phyloP scores from a whole-genome alignment of 2,329 filamentous ascomycete species.

The Aspergillus alliaceus region DNA sequence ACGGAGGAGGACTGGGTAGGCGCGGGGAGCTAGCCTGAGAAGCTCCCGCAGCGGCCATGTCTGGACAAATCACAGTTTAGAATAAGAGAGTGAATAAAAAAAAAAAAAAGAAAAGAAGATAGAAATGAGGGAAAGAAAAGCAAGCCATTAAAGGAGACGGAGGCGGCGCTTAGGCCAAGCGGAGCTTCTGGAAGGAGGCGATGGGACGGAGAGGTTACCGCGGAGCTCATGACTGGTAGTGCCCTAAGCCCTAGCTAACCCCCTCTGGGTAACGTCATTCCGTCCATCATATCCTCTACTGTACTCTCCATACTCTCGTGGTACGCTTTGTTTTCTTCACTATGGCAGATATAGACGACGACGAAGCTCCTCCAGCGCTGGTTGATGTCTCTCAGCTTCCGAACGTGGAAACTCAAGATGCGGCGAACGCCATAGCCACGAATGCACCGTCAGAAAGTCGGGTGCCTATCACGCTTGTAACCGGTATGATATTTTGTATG shows the following conservation, averaged over 20 bases:
- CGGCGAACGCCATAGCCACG: slow-evolving; percentile 23
- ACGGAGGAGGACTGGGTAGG: slow-evolving; percentile 89
- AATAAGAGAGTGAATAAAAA: slow-evolving; percentile 3
- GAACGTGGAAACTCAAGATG: slow-evolving; percentile 20
- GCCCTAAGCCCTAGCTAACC: slow-evolving; percentile 37
- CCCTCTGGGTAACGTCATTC: slow-evolving; percentile 22
- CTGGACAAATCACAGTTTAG: slow-evolving; percentile 13
- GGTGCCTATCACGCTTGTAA: slow-evolving; percentile 53
- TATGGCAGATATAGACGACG: slow-evolving; percentile 35
- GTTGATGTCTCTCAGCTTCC: slow-evolving; percentile 39
- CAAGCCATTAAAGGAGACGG: slow-evolving; percentile 3
- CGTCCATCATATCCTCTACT: slow-evolving; percentile 7
- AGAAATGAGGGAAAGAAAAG: slow-evolving; percentile 1
- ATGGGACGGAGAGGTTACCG: neutral
- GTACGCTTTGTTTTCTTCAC: neutral
- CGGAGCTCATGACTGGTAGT: slow-evolving; percentile 27
- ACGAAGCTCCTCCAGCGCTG: slow-evolving; percentile 46
- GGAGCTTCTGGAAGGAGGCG: slow-evolving; percentile 14
- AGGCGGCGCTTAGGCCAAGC: slow-evolving; percentile 10
- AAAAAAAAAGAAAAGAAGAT: neutral
- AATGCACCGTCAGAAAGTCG: slow-evolving; percentile 33
- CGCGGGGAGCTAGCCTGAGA: slow-evolving; percentile 76
- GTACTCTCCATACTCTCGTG: neutral
- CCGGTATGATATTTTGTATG: slow-evolving; percentile 36
- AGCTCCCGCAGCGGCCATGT: slow-evolving; percentile 47